A percentile compares a stretch with the other conserved stretches of the same genome.
Evolutionary conservation across 371 early-diverging fungal species (phyloP).

Genomic region (Mucor ambiguus): DNA sequence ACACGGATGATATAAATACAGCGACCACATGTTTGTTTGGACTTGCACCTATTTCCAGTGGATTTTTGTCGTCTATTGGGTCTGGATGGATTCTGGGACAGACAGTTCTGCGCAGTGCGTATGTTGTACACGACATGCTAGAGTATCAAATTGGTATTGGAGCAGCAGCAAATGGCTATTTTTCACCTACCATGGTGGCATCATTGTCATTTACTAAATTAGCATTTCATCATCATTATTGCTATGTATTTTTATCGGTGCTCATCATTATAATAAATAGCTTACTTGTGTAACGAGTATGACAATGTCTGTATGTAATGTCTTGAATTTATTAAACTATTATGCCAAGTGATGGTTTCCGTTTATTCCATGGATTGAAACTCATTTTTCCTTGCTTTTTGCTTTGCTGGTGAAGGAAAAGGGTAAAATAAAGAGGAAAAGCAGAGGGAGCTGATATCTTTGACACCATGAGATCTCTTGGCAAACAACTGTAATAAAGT

Average conservation of each 20-base stretch:
- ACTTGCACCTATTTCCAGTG: slow-evolving; percentile 22
- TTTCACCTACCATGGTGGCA: slow-evolving; percentile 11
- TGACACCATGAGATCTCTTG: not conserved
- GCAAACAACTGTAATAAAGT: slow-evolving; percentile 2
- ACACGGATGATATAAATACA: slow-evolving; percentile 12
- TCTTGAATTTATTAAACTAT: not conserved
- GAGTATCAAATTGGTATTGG: slow-evolving; percentile 19
- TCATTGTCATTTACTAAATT: slow-evolving; percentile 4
- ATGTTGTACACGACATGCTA: slow-evolving; percentile 37
- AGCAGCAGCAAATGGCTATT: slow-evolving; percentile 22
- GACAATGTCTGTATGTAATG: not conserved
- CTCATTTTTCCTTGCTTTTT: not conserved
- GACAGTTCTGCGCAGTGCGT: slow-evolving; percentile 35
- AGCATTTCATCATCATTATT: not conserved
- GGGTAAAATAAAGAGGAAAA: not conserved
- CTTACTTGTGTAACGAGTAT: not conserved
- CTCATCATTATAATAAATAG: not conserved
- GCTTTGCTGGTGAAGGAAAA: not conserved
- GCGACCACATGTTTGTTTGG: slow-evolving; percentile 33
- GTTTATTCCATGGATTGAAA: slow-evolving; percentile 1
- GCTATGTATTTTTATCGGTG: not conserved
- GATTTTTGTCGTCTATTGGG: slow-evolving; percentile 13
- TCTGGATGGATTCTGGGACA: slow-evolving; percentile 34
- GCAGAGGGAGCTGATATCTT: not conserved
- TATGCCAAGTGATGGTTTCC: not conserved